Base-by-base conservation (phyloP, 2,329 filamentous ascomycete genomes). In the Aspergillus spinulosporus region DNA sequence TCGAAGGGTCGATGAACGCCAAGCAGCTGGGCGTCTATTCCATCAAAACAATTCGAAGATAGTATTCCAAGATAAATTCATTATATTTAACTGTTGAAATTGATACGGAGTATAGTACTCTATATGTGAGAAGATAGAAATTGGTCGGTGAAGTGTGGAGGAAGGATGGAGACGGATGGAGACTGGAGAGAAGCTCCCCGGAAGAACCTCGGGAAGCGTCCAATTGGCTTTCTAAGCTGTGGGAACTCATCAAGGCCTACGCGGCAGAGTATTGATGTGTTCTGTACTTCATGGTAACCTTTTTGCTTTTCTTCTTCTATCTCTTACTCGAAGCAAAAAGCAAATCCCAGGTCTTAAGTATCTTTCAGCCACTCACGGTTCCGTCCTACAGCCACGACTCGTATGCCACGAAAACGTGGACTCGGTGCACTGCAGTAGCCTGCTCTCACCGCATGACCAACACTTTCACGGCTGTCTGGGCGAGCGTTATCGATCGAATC, bases 371-470 rank as follows among this genome's bases (percentile, higher is more conserved):
- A 39, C 36, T 39, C 36, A n/a, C 36, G n/a, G 36, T 39, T 5
- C 9, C 36, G 11, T 39, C 12, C 50, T 47, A 42, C 43, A 53
- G 43, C 3, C 34, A 7, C 5, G 36, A 14, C 15, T 39, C 7
- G 29, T 31, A 53, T 47, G 42, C 11, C 12, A 53, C 43, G 26
- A 47, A 45, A 47, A 47, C 50, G 43, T 53, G 50, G 43, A 31
- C 26, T 47, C 12, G 32, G 6, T 3, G 21, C 6, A 43, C 39
- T 43, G 48, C 39, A 28, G 29, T 8, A 29, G 36, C 47, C 48
- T 51, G 5, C 48, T 53, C 36, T 47, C 50, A 53, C 50, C 50
- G 43, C 50, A 53, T 53, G 49, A 52, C 49, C 43, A 39, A 8
- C 42, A 32, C 26, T 28, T 37, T 26, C 50, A 39, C 12, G 50